phyloP scores from a whole-genome alignment of 176 grass and related monocot genomes.

The Aegilops umbellulata region DNA sequence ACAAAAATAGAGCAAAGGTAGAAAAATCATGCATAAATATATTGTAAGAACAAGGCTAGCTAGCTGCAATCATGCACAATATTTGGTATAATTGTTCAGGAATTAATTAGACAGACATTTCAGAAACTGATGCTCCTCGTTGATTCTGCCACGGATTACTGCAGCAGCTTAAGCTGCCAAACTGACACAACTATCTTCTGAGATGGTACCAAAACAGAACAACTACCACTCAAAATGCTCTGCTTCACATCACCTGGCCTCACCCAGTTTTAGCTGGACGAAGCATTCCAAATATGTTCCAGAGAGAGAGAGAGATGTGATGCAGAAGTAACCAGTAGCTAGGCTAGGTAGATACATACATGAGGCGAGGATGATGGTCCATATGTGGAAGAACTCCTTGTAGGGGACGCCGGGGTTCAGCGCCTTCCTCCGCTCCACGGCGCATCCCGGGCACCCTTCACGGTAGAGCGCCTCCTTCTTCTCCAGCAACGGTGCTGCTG shows the following conservation, averaged over 20 bases:
- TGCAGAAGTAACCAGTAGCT: not conserved
- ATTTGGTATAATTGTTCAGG: not conserved
- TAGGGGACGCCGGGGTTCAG: slow-evolving; percentile 36
- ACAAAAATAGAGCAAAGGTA: not conserved
- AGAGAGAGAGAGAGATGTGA: not conserved
- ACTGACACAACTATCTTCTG: too few species aligned
- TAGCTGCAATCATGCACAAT: not conserved
- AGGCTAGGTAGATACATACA: not conserved
- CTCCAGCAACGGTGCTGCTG: slow-evolving; percentile 44
- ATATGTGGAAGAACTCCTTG: slow-evolving; percentile 54
- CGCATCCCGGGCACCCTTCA: slow-evolving; percentile 56
- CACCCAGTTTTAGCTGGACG: not conserved
- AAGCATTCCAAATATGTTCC: too few species aligned
- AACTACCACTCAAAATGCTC: not conserved
- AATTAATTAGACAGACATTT: not conserved
- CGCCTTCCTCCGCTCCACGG: slow-evolving; percentile 36
- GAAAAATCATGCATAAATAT: not conserved
- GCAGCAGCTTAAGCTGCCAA: not conserved
- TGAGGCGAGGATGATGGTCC: slow-evolving; percentile 65
- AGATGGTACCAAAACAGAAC: not conserved
- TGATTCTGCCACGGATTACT: not conserved
- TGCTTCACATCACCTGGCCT: not conserved
- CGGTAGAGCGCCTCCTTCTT: slow-evolving; percentile 24
- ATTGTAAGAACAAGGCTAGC: not conserved
- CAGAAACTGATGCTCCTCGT: not conserved